Evolutionary conservation across 73 alveolate genomes (phyloP), one percentile per base, ranked within the genome.

Genomic region (Vitrella brassicaformis): DNA sequence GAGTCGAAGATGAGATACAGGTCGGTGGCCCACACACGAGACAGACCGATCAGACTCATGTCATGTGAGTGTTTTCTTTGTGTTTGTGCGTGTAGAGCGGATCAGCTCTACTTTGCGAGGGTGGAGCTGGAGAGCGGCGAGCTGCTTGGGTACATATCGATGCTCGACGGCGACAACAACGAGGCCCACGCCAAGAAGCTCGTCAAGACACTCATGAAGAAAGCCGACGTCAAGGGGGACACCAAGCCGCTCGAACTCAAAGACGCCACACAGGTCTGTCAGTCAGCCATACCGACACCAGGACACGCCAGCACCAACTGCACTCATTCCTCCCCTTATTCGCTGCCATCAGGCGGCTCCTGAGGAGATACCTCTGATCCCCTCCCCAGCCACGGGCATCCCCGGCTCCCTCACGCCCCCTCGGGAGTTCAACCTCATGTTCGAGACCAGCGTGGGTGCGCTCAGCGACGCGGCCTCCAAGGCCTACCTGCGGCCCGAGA

Each of bases 391-490:
- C 19, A 74, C 81, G 0, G 69, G 70, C 18, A 56, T 25, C 19
- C 66, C 71, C 0, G 79, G 79, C 27, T 47, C 39, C 30, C 19
- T 22, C 0, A 0, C 69, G 1, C 0, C 1, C 30, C 72, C 25
- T 27, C 26, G 81, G 70, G 81, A 73, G 31, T 75, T 75, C 82
- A 75, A 75, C 47, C 30, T 75, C 66, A 75, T 75, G 82, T 75
- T 75, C 75, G 71, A 75, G 75, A 75, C 82, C 69, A 27, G 28
- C 56, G 75, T 75, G 30, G 82, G 82, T 7, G 75, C 82, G 28
- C 67, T 67, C 66, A 4, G 70, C 25, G 75, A 74, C 31, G 73
- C 68, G 30, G 67, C 68, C 47, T 73, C 80, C 56, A 73, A 73
- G 67, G 73, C 74, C 70, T 75, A 67, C 46, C 29, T 75, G 74